Evolutionary conservation across 1,284 basidiomycete species (phyloP), one percentile per base, ranked within the genome.

Genomic region (Tylopilus orsonianus): DNA sequence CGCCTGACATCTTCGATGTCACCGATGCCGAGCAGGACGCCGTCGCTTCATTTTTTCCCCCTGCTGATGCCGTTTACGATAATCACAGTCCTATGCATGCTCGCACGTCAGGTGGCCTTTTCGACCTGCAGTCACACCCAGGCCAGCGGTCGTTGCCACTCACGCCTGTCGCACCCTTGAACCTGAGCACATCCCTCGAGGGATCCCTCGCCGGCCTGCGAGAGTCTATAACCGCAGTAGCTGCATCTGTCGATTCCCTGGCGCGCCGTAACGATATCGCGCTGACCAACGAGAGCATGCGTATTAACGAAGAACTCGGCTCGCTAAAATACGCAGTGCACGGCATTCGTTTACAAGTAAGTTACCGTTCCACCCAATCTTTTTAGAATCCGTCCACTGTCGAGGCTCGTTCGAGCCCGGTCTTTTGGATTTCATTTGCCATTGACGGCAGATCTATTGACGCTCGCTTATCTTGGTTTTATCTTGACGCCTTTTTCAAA

Each of bases 331-430:
- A 81, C 18, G 84, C 80, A 44, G 76, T 93, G 37, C 84, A 90
- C 53, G 88, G 89, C 0, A 68, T 94, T 51, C 75, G 90, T 39
- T 87, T 91, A 79, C 90, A 91, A 76, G 83, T 88, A 54, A 22
- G 73, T 66, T 26, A 23, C 14, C 12, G 42, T 41, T 43, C 45
- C 48, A 49, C 18, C 22, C 1, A 24, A 1, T 24, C 36, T 44
- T 44, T 50, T 45, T 46, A 46, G 45, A 43, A 35, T 35, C 30
- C 32, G 42, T 49, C n/a, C n/a, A n/a, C n/a, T n/a, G n/a, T n/a
- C n/a, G n/a, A n/a, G n/a, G n/a, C n/a, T n/a, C n/a, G n/a, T n/a
- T n/a, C 29, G 16, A 27, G 41, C 33, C 44, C 41, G 9, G 40
- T 37, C 45, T 41, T 32, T 48, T 53, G 35, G 42, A 16, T 46